phyloP scores from a whole-genome alignment of 106 monocot species.

The Apostasia shenzhenica region DNA sequence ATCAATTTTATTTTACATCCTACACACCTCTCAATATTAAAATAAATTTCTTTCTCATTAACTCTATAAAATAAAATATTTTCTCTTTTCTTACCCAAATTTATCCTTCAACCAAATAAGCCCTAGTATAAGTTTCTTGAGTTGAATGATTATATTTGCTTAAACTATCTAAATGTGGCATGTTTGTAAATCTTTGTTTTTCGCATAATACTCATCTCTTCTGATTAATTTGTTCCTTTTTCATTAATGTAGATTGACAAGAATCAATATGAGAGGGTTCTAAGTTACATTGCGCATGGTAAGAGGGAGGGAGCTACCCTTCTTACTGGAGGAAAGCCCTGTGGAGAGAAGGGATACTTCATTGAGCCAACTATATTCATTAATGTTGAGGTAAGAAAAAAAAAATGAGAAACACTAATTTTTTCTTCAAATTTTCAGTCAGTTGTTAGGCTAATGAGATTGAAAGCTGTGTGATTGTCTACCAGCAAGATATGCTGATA shows the following conservation, averaged over 20 bases:
- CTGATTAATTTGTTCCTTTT: neutral
- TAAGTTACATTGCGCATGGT: slow-evolving; percentile 38
- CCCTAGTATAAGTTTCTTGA: neutral
- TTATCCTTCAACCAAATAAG: too few relatives aligned
- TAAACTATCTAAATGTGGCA: neutral
- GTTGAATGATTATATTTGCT: neutral
- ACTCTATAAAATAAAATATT: too few relatives aligned
- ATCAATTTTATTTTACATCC: too few relatives aligned
- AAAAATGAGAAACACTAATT: neutral
- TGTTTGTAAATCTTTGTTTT: neutral
- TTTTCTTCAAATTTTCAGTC: neutral
- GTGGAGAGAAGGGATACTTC: slow-evolving; percentile 42
- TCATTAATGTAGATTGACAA: slow-evolving; percentile 26
- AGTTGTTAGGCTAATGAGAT: neutral
- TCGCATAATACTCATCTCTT: neutral
- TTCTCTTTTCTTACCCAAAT: too few relatives aligned
- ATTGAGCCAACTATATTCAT: slow-evolving; percentile 63
- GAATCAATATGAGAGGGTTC: slow-evolving; percentile 42
- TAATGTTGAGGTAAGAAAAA: slow-evolving; percentile 37
- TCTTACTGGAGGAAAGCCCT: slow-evolving; percentile 40
- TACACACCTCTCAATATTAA: too few relatives aligned
- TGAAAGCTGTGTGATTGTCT: neutral
- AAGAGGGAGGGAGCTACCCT: slow-evolving; percentile 33
- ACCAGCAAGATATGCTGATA: slow-evolving; percentile 51
- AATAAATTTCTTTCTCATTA: too few relatives aligned